phyloP scores from a whole-genome alignment of 2,329 filamentous ascomycete species.

The Aspergillus sp. region DNA sequence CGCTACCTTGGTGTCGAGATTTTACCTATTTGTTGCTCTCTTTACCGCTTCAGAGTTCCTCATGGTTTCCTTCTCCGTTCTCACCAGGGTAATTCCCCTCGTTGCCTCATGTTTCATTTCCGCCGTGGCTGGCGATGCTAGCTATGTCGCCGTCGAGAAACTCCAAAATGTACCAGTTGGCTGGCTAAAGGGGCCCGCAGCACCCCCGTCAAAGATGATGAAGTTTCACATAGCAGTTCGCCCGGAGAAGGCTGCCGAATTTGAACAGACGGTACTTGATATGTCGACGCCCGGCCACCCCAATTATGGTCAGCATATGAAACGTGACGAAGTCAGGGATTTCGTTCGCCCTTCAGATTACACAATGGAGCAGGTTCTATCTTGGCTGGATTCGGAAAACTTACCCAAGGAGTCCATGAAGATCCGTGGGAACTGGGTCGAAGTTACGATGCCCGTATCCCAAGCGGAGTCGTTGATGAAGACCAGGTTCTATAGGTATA shows the following conservation, averaged over 20 bases:
- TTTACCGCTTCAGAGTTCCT: neutral
- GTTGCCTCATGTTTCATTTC: constrained; percentile 10
- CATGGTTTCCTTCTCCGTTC: constrained; percentile 10
- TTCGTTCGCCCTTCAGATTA: constrained; percentile 54
- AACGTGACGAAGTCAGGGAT: constrained; percentile 57
- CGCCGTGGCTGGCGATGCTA: neutral
- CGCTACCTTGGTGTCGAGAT: neutral
- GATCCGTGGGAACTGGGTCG: constrained; percentile 61
- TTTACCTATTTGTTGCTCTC: neutral
- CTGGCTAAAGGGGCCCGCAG: constrained; percentile 30
- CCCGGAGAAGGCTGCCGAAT: constrained; percentile 49
- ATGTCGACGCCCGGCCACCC: constrained; percentile 61
- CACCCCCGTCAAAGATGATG: constrained; percentile 41
- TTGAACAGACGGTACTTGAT: constrained; percentile 61
- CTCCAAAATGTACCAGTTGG: constrained; percentile 30
- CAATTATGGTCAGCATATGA: constrained; percentile 63
- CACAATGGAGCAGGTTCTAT: constrained; percentile 50
- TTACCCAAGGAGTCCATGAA: constrained; percentile 49
- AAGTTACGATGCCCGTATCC: constrained; percentile 44
- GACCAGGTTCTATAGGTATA: constrained; percentile 59
- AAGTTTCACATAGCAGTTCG: constrained; percentile 51
- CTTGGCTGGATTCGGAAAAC: constrained; percentile 57
- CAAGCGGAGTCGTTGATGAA: constrained; percentile 57
- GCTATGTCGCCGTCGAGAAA: constrained; percentile 29
- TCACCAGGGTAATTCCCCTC: constrained; percentile 13